phyloP scores from a whole-genome alignment of 371 early-diverging fungal genomes.

The Actinomortierella wolfii region DNA sequence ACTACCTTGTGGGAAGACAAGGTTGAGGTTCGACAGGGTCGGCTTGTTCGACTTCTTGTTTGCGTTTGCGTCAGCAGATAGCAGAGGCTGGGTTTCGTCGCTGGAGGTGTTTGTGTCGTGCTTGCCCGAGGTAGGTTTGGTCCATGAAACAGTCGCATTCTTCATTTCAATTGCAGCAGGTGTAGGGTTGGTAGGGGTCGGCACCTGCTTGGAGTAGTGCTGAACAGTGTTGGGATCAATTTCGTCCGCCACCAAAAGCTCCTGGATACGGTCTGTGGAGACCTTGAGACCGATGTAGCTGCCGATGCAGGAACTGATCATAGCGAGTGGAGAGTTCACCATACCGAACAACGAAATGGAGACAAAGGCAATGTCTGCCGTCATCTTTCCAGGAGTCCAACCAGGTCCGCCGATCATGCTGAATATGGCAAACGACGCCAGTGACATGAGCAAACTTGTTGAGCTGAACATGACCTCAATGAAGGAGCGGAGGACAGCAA shows the following conservation, averaged over 20 bases:
- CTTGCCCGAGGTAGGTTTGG: background rate
- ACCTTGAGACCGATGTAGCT: slow-evolving; percentile 63
- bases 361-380: slow-evolving; percentile 61
- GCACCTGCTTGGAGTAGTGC: background rate
- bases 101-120: too few relatives aligned
- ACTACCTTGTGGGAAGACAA: slow-evolving; percentile 60
- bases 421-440: slow-evolving; percentile 61
- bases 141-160: slow-evolving; percentile 63
- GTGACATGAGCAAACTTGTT: slow-evolving; percentile 46
- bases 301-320: slow-evolving; percentile 62
- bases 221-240: slow-evolving; percentile 46
- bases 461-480: slow-evolving; percentile 11
- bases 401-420: slow-evolving; percentile 70
- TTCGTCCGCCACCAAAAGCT: slow-evolving; percentile 61
- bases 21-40: slow-evolving; percentile 60
- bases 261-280: slow-evolving; percentile 56
- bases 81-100: too few relatives aligned
- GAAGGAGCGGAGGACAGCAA: background rate
- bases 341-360: slow-evolving; percentile 72
- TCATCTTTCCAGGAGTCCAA: slow-evolving; percentile 39
- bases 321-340: slow-evolving; percentile 66
- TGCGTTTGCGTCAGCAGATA: too few relatives aligned
- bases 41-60: slow-evolving; percentile 17
- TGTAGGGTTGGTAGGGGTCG: too few relatives aligned
- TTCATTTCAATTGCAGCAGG: slow-evolving; percentile 16